Percentiles rank a stretch among this genome's conserved stretches.
phyloP scores from a whole-genome alignment of 306 rosid genomes.

The Sesbania bispinosa region DNA sequence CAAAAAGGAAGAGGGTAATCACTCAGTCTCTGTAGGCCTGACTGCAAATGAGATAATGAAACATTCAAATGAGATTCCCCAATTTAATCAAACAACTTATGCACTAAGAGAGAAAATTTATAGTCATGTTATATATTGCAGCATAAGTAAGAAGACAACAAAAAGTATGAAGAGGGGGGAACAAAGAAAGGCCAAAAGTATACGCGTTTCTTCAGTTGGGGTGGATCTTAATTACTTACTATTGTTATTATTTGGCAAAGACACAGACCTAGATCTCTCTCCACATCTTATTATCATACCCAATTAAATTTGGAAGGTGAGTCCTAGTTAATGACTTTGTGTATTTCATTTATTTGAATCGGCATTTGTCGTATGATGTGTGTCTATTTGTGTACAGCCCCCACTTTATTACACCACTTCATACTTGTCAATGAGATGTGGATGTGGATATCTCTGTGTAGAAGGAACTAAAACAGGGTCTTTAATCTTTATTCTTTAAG shows the following conservation, averaged over 20 bases:
- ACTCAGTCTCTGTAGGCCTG: slow-evolving; percentile 61
- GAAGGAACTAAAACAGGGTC: too few species aligned
- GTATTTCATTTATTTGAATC: slow-evolving; percentile 16
- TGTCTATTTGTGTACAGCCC: background rate
- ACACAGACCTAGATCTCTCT: background rate
- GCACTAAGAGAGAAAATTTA: background rate
- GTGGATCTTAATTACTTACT: too few species aligned
- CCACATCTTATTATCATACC: background rate
- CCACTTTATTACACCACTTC: background rate
- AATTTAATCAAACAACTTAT: background rate
- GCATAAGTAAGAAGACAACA: background rate
- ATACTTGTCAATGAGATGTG: background rate
- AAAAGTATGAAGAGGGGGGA: background rate
- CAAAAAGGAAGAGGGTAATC: slow-evolving; percentile 87
- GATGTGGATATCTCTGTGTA: background rate
- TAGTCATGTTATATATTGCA: background rate
- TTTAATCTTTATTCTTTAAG: too few species aligned
- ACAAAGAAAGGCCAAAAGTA: slow-evolving; percentile 25
- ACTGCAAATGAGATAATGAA: slow-evolving; percentile 50
- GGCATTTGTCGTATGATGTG: slow-evolving; percentile 22
- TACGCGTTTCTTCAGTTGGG: slow-evolving; percentile 57
- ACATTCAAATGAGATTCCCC: slow-evolving; percentile 25
- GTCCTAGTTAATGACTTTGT: slow-evolving; percentile 11
- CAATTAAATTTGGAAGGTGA: slow-evolving; percentile 32
- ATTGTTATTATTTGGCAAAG: background rate